phyloP scores from a whole-genome alignment of 805 yeast genomes.

The Yamadazyma ubonensis region DNA sequence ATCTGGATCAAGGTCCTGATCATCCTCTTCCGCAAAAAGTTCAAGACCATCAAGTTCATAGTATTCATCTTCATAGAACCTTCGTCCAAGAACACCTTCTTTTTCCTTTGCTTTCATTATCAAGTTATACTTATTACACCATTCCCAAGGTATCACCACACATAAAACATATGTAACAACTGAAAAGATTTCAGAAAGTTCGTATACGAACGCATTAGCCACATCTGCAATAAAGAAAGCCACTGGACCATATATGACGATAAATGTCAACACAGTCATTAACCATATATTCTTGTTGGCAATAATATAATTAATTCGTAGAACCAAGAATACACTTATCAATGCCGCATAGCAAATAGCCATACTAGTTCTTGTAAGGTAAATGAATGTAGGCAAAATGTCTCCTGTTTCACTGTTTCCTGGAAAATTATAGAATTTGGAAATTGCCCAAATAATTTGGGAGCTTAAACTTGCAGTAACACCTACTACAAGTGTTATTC shows the following conservation, averaged over 20 bases:
- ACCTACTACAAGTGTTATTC: constrained; percentile 61
- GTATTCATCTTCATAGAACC: constrained; percentile 66
- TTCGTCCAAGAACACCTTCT: constrained; percentile 73
- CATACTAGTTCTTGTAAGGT: constrained; percentile 68
- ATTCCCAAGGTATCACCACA: constrained; percentile 81
- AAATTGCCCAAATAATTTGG: constrained; percentile 68
- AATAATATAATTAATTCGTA: constrained; percentile 52
- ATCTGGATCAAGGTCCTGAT: constrained; percentile 16
- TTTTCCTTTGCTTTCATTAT: constrained; percentile 60
- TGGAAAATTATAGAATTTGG: constrained; percentile 46
- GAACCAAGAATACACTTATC: constrained; percentile 53
- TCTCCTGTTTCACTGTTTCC: constrained; percentile 48
- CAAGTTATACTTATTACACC: constrained; percentile 66
- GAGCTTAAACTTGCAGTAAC: constrained; percentile 49
- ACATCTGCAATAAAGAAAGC: constrained; percentile 77
- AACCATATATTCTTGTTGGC: constrained; percentile 49
- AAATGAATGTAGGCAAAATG: constrained; percentile 70
- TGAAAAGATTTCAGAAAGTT: constrained; percentile 69
- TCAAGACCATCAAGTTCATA: constrained; percentile 41
- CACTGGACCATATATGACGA: constrained; percentile 59
- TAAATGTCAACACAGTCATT: constrained; percentile 53
- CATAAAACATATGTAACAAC: constrained; percentile 69
- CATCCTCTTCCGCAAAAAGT: constrained; percentile 39
- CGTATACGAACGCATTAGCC: constrained; percentile 71
- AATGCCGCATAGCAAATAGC: constrained; percentile 67